Evolutionary conservation across 23 red algal genomes (phyloP).

Genomic region (Agarophyton chilense): DNA sequence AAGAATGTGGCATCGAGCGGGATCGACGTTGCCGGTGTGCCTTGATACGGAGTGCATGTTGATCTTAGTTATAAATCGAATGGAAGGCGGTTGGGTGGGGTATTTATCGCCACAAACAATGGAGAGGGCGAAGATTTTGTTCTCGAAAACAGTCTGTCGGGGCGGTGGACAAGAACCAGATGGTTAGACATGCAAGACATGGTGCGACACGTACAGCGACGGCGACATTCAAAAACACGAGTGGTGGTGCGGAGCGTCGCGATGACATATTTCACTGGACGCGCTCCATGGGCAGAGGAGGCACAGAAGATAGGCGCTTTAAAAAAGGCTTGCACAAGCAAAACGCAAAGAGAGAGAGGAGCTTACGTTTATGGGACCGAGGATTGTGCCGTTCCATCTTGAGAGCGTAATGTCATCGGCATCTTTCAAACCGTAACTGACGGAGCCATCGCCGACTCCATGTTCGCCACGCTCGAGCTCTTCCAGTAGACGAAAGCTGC

Average conservation of each 20-base stretch:
- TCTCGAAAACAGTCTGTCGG: conserved; percentile 93
- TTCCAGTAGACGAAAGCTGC: conserved; percentile 97
- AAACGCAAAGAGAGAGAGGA: not conserved
- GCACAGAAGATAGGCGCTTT: not conserved
- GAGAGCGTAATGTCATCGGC: conserved; percentile 98
- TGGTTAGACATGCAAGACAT: not conserved
- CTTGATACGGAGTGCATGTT: conserved; percentile 92
- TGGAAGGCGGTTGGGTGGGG: conserved; percentile 77
- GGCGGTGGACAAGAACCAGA: not conserved
- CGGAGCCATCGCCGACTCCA: conserved; percentile 93
- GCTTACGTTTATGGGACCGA: conserved; percentile 98
- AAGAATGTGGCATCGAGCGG: conserved; percentile 77
- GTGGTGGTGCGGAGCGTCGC: not conserved
- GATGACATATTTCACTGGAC: not conserved
- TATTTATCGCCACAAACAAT: conserved; percentile 90
- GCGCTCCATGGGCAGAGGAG: not conserved
- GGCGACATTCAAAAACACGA: not conserved
- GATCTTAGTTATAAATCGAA: conserved; percentile 88
- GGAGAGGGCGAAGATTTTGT: conserved; percentile 93
- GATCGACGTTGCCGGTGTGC: conserved; percentile 88
- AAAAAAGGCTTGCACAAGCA: not conserved
- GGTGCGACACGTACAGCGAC: not conserved
- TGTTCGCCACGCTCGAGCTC: conserved; percentile 98
- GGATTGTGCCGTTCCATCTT: conserved; percentile 98
- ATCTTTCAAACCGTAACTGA: conserved; percentile 95